Percentiles rank a stretch among this genome's conserved stretches.
Evolutionary conservation across 2,329 filamentous ascomycete genomes (phyloP).

Genomic region (Huntiella bhutanensis): DNA sequence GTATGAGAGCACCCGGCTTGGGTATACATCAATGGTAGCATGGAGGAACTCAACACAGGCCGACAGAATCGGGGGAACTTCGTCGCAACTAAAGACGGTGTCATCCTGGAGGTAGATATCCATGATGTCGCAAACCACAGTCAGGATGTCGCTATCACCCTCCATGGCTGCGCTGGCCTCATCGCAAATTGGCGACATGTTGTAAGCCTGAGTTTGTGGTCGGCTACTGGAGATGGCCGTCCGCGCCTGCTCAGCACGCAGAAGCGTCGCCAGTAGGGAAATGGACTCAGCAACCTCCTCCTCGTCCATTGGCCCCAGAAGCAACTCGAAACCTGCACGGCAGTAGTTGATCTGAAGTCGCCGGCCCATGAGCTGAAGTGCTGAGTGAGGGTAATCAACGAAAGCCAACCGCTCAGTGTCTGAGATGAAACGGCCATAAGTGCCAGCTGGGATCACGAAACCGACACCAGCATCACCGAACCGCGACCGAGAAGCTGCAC

Average conservation of each 20-base stretch:
- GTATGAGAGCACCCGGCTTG: constrained; percentile 78
- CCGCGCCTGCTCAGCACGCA: constrained; percentile 33
- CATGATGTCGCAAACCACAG: constrained; percentile 67
- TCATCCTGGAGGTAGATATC: constrained; percentile 49
- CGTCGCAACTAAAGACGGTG: constrained; percentile 34
- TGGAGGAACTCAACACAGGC: constrained; percentile 67
- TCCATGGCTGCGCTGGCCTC: constrained; percentile 35
- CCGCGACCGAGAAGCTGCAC: constrained; percentile 12
- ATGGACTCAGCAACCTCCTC: constrained; percentile 57
- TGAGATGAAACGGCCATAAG: constrained; percentile 52
- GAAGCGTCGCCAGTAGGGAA: constrained; percentile 50
- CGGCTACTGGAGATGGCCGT: constrained; percentile 13
- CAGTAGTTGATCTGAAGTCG: constrained; percentile 49
- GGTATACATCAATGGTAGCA: constrained; percentile 52
- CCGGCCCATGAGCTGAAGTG: constrained; percentile 59
- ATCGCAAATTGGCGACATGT: constrained; percentile 31
- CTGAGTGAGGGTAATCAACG: constrained; percentile 63
- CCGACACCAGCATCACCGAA: constrained; percentile 23
- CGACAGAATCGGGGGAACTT: constrained; percentile 44
- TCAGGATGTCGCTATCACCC: constrained; percentile 55
- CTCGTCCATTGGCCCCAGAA: constrained; percentile 33
- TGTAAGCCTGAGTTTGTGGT: constrained; percentile 13
- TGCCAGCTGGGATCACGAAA: constrained; percentile 47
- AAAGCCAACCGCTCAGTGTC: constrained; percentile 60
- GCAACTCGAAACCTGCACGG: constrained; percentile 33